Base-by-base conservation (phyloP, 192 early-diverging fungal species). In the Chytriomyces sp. region DNA sequence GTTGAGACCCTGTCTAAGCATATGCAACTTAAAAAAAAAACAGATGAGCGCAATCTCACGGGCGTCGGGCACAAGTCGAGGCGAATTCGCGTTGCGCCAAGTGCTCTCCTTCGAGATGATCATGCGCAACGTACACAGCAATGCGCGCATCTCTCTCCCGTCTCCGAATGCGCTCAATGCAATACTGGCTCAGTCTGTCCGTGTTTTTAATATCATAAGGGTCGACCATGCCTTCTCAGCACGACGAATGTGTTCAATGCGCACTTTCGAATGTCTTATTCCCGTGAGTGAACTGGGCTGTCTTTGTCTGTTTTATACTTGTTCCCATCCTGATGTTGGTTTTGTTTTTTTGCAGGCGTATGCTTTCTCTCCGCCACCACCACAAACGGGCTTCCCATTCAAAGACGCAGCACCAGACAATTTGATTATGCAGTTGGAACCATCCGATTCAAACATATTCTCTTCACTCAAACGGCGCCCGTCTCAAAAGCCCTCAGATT, bases 251-350 rank as follows among this genome's bases (percentile, higher is more conserved):
- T 87, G 86, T 72, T 83, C 83, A 16, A 72, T 78, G 18, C 66
- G 83, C 20, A 82, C 81, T 6, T 85, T 79, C 77, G 86, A 87
- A 66, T 87, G 80, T 59, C 50, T 87, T 26, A 66, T 87, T 60
- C 86, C 86, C 10, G 82, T 86, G 73, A 13, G 80, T 84, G 9
- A 24, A 23, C 18, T 43, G 7, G 8, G 35, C 35, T 35, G 35
- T 35, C 35, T 35, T 35, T 35, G 35, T 2, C 35, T 35, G 35
- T 2, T 35, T 35, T 35, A 0, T 35, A 35, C 35, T 35, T 35
- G 35, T 35, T 35, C 2, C 4, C 35, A 35, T 35, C 35, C 35
- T 4, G 1, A 35, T 35, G 35, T 3, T 35, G 35, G 35, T 35
- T 35, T 35, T 35, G 0, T 60, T 50, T 9, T 60, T 50, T 9